These are phyloP conservation scores for Ascodesmis nigricans DNA, from an alignment of 495 filamentous ascomycete genomes.

Conservation along the genomic window DNA sequence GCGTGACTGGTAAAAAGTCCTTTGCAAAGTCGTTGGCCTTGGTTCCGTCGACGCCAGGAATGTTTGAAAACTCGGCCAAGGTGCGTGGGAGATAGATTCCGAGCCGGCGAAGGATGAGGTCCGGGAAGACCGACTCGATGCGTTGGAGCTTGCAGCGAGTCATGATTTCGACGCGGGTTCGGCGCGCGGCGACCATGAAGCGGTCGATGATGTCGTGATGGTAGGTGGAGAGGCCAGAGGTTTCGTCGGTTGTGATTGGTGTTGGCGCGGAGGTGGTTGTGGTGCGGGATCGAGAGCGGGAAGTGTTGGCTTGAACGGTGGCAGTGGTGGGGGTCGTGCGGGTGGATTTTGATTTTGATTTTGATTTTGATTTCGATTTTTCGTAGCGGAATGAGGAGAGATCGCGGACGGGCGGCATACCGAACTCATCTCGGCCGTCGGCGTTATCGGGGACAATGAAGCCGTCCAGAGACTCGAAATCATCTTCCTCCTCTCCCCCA, in stretches of 20 bases:
- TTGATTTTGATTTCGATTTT: slow-evolving; percentile 25
- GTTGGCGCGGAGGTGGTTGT: slow-evolving; percentile 27
- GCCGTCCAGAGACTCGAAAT: slow-evolving; percentile 4
- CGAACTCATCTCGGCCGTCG: slow-evolving; percentile 32
- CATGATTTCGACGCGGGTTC: slow-evolving; percentile 41
- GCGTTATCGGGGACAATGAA: slow-evolving; percentile 24
- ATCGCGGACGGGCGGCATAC: slow-evolving; percentile 21
- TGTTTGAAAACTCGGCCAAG: slow-evolving; percentile 36
- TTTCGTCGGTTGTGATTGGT: slow-evolving; percentile 43
- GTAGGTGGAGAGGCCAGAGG: slow-evolving; percentile 34
- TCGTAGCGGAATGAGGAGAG: too few relatives aligned
- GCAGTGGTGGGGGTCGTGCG: slow-evolving; percentile 1
- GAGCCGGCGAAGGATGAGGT: slow-evolving; percentile 62
- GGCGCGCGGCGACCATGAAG: slow-evolving; percentile 52
- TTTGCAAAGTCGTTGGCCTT: slow-evolving; percentile 49
- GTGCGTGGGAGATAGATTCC: slow-evolving; percentile 51
- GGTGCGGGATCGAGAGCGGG: slow-evolving; percentile 41
- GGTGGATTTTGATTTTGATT: slow-evolving; percentile 27
- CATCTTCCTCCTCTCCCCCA: background rate
- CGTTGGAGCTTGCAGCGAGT: slow-evolving; percentile 34
- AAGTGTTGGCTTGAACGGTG: slow-evolving; percentile 8
- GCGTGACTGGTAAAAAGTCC: slow-evolving; percentile 42
- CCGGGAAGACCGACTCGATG: slow-evolving; percentile 46
- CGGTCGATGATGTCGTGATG: slow-evolving; percentile 32
- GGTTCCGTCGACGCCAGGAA: slow-evolving; percentile 46